phyloP scores from a whole-genome alignment of 2,329 filamentous ascomycete genomes.

The Hypoxylon sp. region DNA sequence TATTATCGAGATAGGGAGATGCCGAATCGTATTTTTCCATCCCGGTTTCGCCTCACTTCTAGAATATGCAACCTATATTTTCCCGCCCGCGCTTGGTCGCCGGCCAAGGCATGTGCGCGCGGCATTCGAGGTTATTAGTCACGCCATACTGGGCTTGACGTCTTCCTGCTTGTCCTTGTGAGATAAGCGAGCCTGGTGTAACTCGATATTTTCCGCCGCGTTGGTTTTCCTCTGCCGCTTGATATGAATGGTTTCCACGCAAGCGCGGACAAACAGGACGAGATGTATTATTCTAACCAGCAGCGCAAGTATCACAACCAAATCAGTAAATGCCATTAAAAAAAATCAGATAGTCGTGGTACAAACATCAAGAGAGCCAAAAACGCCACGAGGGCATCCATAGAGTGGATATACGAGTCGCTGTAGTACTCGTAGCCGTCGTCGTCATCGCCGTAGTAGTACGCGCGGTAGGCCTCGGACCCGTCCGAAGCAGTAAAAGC shows the following conservation, averaged over 20 bases:
- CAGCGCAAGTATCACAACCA: conserved; percentile 14
- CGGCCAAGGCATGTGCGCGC: background rate
- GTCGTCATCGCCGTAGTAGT: conserved; percentile 24
- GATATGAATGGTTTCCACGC: conserved; percentile 30
- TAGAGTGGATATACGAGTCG: conserved; percentile 29
- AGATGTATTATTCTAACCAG: conserved; percentile 44
- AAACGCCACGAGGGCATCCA: conserved; percentile 40
- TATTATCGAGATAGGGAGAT: background rate
- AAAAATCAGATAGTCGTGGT: background rate
- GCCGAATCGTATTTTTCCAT: background rate
- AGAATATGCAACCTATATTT: background rate
- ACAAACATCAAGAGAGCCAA: conserved; percentile 39
- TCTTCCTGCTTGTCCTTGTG: conserved; percentile 1
- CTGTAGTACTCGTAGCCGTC: conserved; percentile 19
- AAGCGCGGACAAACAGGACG: conserved; percentile 43
- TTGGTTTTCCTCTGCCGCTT: conserved; percentile 19
- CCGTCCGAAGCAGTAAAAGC: conserved; percentile 18
- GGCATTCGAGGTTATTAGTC: background rate
- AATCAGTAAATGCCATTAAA: background rate
- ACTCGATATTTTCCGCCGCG: background rate
- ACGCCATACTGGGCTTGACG: background rate
- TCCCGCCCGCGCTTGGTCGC: background rate
- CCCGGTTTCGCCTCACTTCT: background rate
- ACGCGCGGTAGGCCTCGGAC: conserved; percentile 27
- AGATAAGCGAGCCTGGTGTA: background rate